Conservation (phyloP, 2,329 filamentous ascomycete species). For the Neonectria punicea region DNA sequence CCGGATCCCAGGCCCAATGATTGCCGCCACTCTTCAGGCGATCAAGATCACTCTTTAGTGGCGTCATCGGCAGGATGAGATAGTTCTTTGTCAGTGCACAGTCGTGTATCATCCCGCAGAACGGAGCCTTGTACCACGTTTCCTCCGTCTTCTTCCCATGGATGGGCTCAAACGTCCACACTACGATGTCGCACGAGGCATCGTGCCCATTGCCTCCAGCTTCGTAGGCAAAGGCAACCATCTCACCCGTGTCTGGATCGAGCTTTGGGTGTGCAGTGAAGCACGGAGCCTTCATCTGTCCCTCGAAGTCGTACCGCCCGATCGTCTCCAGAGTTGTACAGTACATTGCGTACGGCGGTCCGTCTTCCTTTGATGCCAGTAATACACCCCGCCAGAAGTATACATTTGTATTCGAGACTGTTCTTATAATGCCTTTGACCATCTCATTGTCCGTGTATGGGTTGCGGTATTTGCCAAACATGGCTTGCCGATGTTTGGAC, state of each 20-base stretch:
- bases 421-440: constrained; percentile 2
- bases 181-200: constrained; percentile 1
- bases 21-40: constrained; percentile 2
- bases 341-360: constrained; percentile 12
- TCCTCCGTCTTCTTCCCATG: constrained; percentile 3
- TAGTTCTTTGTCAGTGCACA: constrained; percentile 6
- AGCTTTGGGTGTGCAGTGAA: constrained; percentile 14
- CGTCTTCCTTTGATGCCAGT: constrained; percentile 8
- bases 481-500: constrained; percentile 1
- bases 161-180: constrained; percentile 1
- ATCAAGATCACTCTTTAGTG: constrained; percentile 2
- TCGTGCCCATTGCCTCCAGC: constrained; percentile 2
- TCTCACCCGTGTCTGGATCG: constrained; percentile 4
- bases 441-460: constrained; percentile 14
- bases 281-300: constrained; percentile 6
- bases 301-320: constrained; percentile 6
- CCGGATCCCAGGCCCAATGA: constrained; percentile 2
- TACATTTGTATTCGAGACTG: constrained; percentile 10
- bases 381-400: constrained; percentile 2
- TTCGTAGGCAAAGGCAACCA: constrained; percentile 9
- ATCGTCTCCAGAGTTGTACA: constrained; percentile 5
- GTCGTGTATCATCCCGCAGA: constrained; percentile 3
- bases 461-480: constrained; percentile 24
- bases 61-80: constrained; percentile 4
- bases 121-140: constrained; percentile 3